These are phyloP conservation scores for Pleomassaria siparia DNA, from an alignment of 2,329 filamentous ascomycete species.

Conservation along the genomic window DNA sequence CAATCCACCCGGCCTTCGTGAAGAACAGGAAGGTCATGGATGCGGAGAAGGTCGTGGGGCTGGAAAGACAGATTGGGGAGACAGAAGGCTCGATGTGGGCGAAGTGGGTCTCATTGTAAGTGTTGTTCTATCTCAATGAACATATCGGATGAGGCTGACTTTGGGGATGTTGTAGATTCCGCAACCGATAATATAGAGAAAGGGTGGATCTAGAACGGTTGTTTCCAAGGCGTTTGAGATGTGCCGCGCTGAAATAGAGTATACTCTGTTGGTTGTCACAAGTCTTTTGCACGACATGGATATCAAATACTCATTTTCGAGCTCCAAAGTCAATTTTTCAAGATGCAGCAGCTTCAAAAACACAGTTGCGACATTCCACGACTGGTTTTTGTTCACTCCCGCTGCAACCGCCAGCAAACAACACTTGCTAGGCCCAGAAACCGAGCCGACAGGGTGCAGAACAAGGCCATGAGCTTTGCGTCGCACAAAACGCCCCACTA, in stretches of 20 bases:
- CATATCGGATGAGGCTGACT: background rate
- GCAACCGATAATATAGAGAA: background rate
- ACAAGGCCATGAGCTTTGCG: background rate
- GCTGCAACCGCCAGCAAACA: no score
- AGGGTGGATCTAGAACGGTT: background rate
- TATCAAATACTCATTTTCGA: background rate
- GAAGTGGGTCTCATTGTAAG: conserved; percentile 7
- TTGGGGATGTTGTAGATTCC: background rate
- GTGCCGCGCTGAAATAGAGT: background rate
- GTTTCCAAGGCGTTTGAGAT: background rate
- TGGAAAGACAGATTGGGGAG: background rate
- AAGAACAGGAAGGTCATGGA: conserved; percentile 10
- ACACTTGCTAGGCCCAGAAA: no score
- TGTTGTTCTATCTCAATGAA: background rate
- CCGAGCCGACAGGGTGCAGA: background rate
- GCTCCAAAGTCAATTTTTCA: background rate
- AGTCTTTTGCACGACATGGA: background rate
- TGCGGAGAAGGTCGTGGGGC: conserved; percentile 11
- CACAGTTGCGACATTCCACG: no score
- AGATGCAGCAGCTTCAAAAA: no score
- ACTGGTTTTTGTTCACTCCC: no score
- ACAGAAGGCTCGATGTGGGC: conserved; percentile 2
- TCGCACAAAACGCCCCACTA: background rate
- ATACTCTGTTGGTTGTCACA: background rate
- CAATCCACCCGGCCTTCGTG: conserved; percentile 18